Evolutionary conservation across 2,329 filamentous ascomycete species (phyloP), one percentile per base, ranked within the genome.

Genomic region (Huntiella omanensis): DNA sequence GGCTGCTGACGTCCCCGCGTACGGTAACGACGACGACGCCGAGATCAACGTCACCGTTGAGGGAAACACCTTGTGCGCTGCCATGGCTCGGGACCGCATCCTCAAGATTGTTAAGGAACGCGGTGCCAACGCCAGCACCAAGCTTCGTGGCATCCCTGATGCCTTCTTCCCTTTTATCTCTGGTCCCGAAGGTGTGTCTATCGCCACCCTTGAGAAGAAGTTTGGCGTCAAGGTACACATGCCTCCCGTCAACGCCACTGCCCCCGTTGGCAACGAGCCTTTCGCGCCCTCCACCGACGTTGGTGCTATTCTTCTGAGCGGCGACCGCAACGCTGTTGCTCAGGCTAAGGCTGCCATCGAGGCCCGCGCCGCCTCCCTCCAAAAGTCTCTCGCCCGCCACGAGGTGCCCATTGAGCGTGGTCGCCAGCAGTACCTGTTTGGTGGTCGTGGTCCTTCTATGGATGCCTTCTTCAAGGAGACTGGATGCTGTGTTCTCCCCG

Each of bases 161-260:
- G 86, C 94, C 59, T 92, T 91, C 62, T 98, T 91, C 63, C 88
- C 88, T 45, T 98, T 98, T 67, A 80, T 98, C 60, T 80, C 85
- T 17, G 86, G 86, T 42, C 75, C 80, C 7, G 73, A 81, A 59
- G 83, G 86, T 58, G 67, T 72, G 40, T 66, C 75, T 43, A 64
- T 84, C 47, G 69, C 74, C 52, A 71, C 72, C 34, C 68, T 94
- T 45, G 81, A 88, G 61, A 80, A 88, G 59, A 73, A 73, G 51
- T 80, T 80, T 51, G 83, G 84, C 51, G 69, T 94, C 33, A 80
- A 83, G 58, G 71, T 98, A 52, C 75, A 83, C 48, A 79, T 98
- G 40, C 91, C 91, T 74, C 49, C 50, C 15, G 37, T 47, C 11
- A 49, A 43, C 34, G 43, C 50, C 33, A 36, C 48, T 73, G 73